These are phyloP conservation scores for Deakozyma indianensis DNA, from an alignment of 805 yeast species.

Conservation along the genomic window DNA sequence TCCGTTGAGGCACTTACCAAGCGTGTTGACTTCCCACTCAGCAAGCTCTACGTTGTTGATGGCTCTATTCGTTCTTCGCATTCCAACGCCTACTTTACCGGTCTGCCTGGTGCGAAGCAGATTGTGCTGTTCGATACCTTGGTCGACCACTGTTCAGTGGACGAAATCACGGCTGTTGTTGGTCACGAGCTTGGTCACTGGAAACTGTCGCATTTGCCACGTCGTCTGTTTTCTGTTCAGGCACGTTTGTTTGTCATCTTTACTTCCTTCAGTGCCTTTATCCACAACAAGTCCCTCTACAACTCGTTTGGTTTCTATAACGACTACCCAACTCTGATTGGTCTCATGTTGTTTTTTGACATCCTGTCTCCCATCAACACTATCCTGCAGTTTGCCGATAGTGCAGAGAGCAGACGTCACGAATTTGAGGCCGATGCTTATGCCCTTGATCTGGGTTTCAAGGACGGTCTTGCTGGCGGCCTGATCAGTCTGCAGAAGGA, in stretches of 20 bases:
- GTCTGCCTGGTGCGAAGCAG: constrained; percentile 93
- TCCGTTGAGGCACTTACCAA: constrained; percentile 71
- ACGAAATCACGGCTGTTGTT: constrained; percentile 81
- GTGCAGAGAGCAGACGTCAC: constrained; percentile 63
- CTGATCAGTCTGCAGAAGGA: constrained; percentile 65
- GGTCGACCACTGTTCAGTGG: constrained; percentile 59
- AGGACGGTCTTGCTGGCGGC: constrained; percentile 52
- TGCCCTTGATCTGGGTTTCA: constrained; percentile 63
- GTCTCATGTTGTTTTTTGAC: constrained; percentile 68
- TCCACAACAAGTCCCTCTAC: constrained; percentile 66
- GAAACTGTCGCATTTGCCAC: constrained; percentile 80
- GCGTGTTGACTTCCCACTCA: constrained; percentile 69
- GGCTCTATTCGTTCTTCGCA: constrained; percentile 96
- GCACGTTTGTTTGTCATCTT: constrained; percentile 50
- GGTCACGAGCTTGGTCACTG: constrained; percentile 99
- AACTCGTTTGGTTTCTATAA: constrained; percentile 59
- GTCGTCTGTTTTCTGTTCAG: constrained; percentile 53
- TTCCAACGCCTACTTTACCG: constrained; percentile 92
- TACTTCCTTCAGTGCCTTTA: constrained; percentile 63
- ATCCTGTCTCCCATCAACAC: constrained; percentile 67
- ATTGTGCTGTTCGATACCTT: constrained; percentile 89
- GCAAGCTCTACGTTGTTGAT: constrained; percentile 76
- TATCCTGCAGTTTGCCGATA: constrained; percentile 47
- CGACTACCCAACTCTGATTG: constrained; percentile 63
- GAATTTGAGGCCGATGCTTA: constrained; percentile 90